These are phyloP conservation scores for Metschnikowia henanensis DNA, from an alignment of 805 yeast genomes.

Conservation along the genomic window DNA sequence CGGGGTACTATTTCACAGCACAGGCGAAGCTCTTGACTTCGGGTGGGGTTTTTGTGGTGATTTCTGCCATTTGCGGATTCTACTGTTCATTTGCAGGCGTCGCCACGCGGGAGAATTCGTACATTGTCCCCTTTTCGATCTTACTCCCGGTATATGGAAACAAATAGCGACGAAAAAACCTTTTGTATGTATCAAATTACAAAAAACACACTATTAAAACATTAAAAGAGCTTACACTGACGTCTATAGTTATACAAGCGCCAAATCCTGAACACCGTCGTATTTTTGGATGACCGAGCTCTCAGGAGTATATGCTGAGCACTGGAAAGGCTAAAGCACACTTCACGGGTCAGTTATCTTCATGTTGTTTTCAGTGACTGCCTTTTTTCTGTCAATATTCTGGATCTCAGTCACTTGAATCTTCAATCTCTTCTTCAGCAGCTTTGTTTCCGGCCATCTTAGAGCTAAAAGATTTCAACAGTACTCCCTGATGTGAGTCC, in stretches of 20 bases:
- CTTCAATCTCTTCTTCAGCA: no score
- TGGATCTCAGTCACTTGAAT: not conserved
- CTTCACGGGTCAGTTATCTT: no score
- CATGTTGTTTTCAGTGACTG: no score
- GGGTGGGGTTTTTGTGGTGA: conserved; percentile 17
- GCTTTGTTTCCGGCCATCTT: no score
- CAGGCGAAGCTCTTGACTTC: conserved; percentile 14
- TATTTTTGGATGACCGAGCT: not conserved
- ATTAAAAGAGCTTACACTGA: no score
- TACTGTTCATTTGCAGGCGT: conserved; percentile 20
- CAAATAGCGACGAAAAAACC: no score
- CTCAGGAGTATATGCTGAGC: not conserved
- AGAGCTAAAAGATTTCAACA: no score
- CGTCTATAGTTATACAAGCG: no score
- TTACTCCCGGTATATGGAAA: conserved; percentile 16
- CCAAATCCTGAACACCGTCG: not conserved
- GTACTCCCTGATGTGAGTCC: no score
- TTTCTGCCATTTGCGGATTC: conserved; percentile 20
- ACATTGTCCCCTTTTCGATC: conserved; percentile 14
- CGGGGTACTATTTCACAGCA: conserved; percentile 51
- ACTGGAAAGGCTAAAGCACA: not conserved
- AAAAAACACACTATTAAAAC: no score
- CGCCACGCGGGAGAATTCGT: conserved; percentile 18
- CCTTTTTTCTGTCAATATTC: no score
- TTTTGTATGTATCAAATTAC: no score